phyloP scores from a whole-genome alignment of 805 yeast species.

The Sugiyamaella smithiae region DNA sequence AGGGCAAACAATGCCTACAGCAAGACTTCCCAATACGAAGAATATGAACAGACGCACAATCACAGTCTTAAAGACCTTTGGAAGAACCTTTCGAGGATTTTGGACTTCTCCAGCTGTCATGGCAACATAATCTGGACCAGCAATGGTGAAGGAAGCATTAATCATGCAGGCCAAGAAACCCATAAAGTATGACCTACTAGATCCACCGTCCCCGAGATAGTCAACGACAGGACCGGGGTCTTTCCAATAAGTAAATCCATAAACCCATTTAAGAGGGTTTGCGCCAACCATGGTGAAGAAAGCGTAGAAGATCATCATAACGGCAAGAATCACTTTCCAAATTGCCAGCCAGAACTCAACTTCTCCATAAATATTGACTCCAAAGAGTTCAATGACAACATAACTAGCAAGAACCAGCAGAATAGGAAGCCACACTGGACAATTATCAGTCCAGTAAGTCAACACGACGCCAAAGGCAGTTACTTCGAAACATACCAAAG shows the following conservation, averaged over 20 bases:
- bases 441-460: conserved; percentile 77
- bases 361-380: conserved; percentile 74
- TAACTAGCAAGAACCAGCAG: conserved; percentile 57
- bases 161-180: conserved; percentile 68
- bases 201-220: conserved; percentile 53
- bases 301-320: conserved; percentile 69
- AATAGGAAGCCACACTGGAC: conserved; percentile 61
- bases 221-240: conserved; percentile 51
- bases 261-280: conserved; percentile 53
- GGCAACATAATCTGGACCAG: conserved; percentile 81
- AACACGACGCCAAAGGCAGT: conserved; percentile 73
- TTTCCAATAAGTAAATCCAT: conserved; percentile 57
- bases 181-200: conserved; percentile 39
- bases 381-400: conserved; percentile 42
- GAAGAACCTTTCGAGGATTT: conserved; percentile 65
- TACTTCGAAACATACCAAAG: conserved; percentile 76
- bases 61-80: conserved; percentile 72
- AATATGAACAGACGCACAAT: conserved; percentile 63
- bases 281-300: conserved; percentile 85
- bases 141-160: conserved; percentile 72
- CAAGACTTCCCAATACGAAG: conserved; percentile 68
- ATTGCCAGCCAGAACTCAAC: conserved; percentile 74
- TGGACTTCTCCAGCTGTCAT: conserved; percentile 80
- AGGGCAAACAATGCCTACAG: conserved; percentile 73
- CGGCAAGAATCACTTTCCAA: conserved; percentile 66